Conservation (phyloP, 768 basidiomycete genomes). For the Stropharia rugosoannulata region DNA sequence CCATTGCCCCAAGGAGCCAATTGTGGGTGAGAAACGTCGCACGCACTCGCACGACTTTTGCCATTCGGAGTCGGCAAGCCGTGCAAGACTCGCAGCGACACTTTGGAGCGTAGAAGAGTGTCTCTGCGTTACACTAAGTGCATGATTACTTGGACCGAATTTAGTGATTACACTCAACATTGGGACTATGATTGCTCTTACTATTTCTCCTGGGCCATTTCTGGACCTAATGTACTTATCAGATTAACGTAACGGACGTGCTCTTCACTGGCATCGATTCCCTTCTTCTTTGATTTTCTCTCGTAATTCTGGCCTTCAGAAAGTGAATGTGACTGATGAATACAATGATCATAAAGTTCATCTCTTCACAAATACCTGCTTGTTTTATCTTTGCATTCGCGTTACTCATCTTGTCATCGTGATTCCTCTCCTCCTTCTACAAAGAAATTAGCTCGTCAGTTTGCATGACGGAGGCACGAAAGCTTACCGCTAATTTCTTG, state of each 20-base stretch:
- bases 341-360: not conserved
- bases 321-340: not conserved
- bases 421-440: conserved; percentile 79
- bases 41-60: conserved; percentile 68
- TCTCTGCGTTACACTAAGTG: conserved; percentile 57
- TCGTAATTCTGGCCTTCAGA: conserved; percentile 66
- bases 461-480: not conserved
- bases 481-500: conserved; percentile 74
- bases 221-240: conserved; percentile 69
- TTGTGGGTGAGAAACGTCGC: conserved; percentile 59
- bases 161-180: not conserved
- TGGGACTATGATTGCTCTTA: conserved; percentile 32
- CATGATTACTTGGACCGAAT: conserved; percentile 60
- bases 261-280: conserved; percentile 66
- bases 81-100: conserved; percentile 63
- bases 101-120: conserved; percentile 57
- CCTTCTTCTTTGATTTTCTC: conserved; percentile 77
- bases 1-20: conserved; percentile 76
- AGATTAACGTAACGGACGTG: conserved; percentile 77
- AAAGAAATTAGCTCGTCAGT: not conserved
- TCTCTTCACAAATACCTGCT: conserved; percentile 45
- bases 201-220: conserved; percentile 82
- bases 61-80: conserved; percentile 84
- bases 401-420: conserved; percentile 67
- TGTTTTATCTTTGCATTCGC: conserved; percentile 77